phyloP scores from a whole-genome alignment of 1,284 basidiomycete genomes.

The Flammula alnicola region DNA sequence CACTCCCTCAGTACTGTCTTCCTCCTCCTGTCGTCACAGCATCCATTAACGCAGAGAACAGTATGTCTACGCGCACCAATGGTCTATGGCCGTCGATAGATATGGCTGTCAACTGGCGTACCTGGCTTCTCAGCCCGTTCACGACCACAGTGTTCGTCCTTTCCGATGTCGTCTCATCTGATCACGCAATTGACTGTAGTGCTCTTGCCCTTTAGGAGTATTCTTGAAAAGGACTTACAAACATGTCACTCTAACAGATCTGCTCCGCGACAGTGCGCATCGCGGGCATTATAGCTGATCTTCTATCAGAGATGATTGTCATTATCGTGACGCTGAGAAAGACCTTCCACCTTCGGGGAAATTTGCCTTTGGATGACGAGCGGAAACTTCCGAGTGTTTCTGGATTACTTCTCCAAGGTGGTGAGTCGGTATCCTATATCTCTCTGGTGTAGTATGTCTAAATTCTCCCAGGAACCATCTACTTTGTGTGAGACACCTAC shows the following conservation, averaged over 20 bases:
- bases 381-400: conserved; percentile 19
- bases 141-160: conserved; percentile 16
- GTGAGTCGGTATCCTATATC: not conserved
- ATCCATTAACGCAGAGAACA: too few species aligned
- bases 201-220: too few species aligned
- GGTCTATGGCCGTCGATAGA: conserved; percentile 12
- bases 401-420: conserved; percentile 18
- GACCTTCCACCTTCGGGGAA: conserved; percentile 15
- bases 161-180: too few species aligned
- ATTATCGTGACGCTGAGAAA: conserved; percentile 19
- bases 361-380: conserved; percentile 13
- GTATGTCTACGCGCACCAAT: conserved; percentile 20
- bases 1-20: conserved; percentile 14
- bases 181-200: too few species aligned
- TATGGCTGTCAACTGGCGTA: conserved; percentile 17
- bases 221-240: too few species aligned
- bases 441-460: not conserved
- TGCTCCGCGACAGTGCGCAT: conserved; percentile 16
- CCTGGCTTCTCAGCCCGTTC: conserved; percentile 11
- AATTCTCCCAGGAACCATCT: conserved; percentile 14
- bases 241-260: too few species aligned
- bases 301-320: conserved; percentile 20
- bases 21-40: not conserved
- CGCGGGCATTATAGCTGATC: conserved; percentile 20
- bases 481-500: conserved; percentile 16